Evolutionary conservation across 192 early-diverging fungal species (phyloP).

Genomic region (Bifiguratus adelaidae): DNA sequence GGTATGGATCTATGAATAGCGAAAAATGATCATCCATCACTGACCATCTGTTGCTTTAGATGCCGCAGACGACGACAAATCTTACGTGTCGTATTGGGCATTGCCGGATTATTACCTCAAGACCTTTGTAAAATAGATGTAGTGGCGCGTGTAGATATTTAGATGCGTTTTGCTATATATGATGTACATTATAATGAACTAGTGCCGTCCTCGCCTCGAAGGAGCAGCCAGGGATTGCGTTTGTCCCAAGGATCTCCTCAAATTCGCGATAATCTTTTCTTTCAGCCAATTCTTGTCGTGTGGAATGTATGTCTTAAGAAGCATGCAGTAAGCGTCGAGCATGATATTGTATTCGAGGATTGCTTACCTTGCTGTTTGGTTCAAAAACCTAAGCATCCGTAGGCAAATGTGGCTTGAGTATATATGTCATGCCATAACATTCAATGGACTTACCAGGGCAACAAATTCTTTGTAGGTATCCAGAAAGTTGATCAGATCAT

Average conservation of each 20-base stretch:
- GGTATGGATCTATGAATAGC: too few relatives aligned
- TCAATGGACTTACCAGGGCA: neutral
- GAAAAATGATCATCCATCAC: too few relatives aligned
- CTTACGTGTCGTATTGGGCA: neutral
- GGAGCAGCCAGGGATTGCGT: too few relatives aligned
- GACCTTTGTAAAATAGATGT: neutral
- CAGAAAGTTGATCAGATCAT: neutral
- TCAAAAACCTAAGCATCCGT: too few relatives aligned
- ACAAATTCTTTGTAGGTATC: conserved; percentile 1
- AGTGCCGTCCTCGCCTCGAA: too few relatives aligned
- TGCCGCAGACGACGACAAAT: neutral
- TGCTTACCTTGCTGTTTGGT: too few relatives aligned
- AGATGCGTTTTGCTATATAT: neutral
- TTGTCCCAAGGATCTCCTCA: neutral
- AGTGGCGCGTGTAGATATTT: neutral
- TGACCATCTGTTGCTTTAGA: neutral
- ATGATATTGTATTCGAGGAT: too few relatives aligned
- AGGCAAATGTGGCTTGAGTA: too few relatives aligned
- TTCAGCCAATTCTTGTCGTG: neutral
- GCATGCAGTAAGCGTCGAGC: too few relatives aligned
- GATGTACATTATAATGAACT: neutral
- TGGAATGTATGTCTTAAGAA: neutral
- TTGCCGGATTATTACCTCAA: neutral
- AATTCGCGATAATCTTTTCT: neutral
- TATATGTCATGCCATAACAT: neutral